Evolutionary conservation across 441 rosid species (phyloP).

Genomic region (Adansonia rubrostipa): DNA sequence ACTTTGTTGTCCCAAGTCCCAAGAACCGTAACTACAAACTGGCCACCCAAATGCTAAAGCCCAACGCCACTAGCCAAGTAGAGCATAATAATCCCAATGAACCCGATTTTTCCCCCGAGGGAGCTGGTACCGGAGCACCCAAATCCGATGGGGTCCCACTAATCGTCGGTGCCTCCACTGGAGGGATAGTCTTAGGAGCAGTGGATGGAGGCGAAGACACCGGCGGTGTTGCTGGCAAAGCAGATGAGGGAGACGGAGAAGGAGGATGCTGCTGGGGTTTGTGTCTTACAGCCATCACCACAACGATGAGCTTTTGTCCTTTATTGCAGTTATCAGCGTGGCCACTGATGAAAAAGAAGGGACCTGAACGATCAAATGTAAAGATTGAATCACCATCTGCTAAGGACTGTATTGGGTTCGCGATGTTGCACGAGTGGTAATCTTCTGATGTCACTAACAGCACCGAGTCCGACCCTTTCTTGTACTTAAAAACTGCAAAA

Average conservation of each 20-base stretch:
- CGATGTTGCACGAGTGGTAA: constrained; percentile 65
- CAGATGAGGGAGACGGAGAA: constrained; percentile 38
- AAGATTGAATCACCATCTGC: constrained; percentile 62
- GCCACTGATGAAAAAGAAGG: constrained; percentile 74
- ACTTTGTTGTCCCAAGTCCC: neutral
- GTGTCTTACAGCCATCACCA: constrained; percentile 59
- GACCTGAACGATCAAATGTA: constrained; percentile 63
- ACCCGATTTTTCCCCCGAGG: constrained; percentile 38
- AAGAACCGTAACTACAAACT: neutral
- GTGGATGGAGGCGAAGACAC: constrained; percentile 32
- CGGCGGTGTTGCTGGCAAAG: constrained; percentile 9
- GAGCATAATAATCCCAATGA: constrained; percentile 27
- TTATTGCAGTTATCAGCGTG: constrained; percentile 54
- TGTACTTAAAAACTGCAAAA: constrained; percentile 68
- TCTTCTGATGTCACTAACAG: constrained; percentile 57
- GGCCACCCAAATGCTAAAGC: neutral
- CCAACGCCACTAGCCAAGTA: neutral
- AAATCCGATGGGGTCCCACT: neutral
- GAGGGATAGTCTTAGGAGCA: constrained; percentile 31
- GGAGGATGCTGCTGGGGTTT: constrained; percentile 31
- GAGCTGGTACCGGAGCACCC: constrained; percentile 31
- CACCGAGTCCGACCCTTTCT: constrained; percentile 70
- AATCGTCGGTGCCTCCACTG: constrained; percentile 25
- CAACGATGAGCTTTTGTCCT: constrained; percentile 64
- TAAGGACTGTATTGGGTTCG: constrained; percentile 50